Evolutionary conservation across 345 rosid genomes (phyloP).

Genomic region (Moricandia moricandioides): DNA sequence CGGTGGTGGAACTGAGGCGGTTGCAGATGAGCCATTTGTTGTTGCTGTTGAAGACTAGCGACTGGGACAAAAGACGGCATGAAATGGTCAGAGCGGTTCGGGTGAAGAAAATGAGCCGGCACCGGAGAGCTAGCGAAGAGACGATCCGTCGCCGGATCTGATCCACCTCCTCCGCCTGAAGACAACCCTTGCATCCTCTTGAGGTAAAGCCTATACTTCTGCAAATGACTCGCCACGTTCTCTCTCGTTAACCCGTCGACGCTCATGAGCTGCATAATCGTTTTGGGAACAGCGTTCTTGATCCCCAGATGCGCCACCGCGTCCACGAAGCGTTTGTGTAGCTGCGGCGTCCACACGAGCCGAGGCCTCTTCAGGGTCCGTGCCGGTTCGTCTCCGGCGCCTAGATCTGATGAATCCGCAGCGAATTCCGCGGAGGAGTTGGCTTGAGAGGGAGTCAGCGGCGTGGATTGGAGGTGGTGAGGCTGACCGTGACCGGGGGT

Average conservation of each 20-base stretch:
- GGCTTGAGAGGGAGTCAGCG: constrained; percentile 49
- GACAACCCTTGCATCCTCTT: constrained; percentile 83
- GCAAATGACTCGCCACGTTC: constrained; percentile 87
- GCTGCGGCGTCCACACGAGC: constrained; percentile 92
- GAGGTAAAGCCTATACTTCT: constrained; percentile 73
- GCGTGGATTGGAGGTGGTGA: constrained; percentile 39
- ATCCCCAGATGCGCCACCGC: constrained; percentile 89
- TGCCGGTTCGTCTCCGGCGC: constrained; percentile 81
- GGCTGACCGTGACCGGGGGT: constrained; percentile 41
- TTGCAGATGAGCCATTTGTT: constrained; percentile 70
- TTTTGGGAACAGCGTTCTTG: constrained; percentile 89
- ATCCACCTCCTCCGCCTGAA: constrained; percentile 54
- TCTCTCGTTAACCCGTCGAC: constrained; percentile 86
- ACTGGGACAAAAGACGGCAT: constrained; percentile 71
- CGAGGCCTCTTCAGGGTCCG: constrained; percentile 82
- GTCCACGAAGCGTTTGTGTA: constrained; percentile 82
- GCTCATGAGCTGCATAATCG: constrained; percentile 92
- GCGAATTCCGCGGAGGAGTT: constrained; percentile 64
- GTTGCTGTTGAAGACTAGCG: constrained; percentile 71
- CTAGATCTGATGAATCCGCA: constrained; percentile 69
- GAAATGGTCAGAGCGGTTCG: constrained; percentile 68
- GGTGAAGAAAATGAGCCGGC: constrained; percentile 90
- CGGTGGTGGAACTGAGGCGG: constrained; percentile 60
- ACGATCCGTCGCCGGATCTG: constrained; percentile 87
- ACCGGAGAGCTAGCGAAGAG: constrained; percentile 92